Conservation (phyloP, 2,329 filamentous ascomycete genomes). For the Fonsecaea multimorphosa region DNA sequence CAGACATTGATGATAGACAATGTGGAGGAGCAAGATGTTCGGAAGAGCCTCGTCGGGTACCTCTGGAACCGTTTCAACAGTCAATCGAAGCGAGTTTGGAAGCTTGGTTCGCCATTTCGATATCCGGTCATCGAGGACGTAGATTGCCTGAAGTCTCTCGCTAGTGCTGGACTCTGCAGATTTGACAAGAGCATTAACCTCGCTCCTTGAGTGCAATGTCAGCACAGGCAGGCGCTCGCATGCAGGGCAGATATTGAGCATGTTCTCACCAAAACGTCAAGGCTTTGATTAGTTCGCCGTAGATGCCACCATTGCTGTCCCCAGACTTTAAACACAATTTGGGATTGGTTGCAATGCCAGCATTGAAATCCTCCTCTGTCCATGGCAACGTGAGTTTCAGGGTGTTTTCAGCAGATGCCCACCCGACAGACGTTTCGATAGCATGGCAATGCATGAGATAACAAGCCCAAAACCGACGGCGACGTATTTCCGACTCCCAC, state of each 20-base stretch:
- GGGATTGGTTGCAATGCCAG: conserved; percentile 1
- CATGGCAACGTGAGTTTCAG: conserved; percentile 16
- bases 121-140: conserved; percentile 21
- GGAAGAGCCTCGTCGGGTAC: conserved; percentile 10
- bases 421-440: conserved; percentile 8
- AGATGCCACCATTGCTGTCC: conserved; percentile 20
- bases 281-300: conserved; percentile 19
- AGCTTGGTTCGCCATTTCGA: conserved; percentile 18
- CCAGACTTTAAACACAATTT: conserved; percentile 13
- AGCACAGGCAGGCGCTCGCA: background rate
- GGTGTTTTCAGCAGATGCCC: conserved; percentile 1
- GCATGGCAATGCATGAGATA: conserved; percentile 28
- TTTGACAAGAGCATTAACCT: conserved; percentile 20
- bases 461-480: conserved; percentile 29
- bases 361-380: conserved; percentile 22
- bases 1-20: conserved; percentile 25
- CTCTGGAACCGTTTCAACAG: background rate
- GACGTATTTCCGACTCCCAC: conserved; percentile 19
- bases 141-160: conserved; percentile 19
- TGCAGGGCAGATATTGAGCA: background rate
- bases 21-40: conserved; percentile 17
- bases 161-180: conserved; percentile 12
- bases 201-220: conserved; percentile 6
- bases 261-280: conserved; percentile 23
- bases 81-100: conserved; percentile 11